Evolutionary conservation across 495 filamentous ascomycete species (phyloP).

Genomic region (Neurospora sp.): DNA sequence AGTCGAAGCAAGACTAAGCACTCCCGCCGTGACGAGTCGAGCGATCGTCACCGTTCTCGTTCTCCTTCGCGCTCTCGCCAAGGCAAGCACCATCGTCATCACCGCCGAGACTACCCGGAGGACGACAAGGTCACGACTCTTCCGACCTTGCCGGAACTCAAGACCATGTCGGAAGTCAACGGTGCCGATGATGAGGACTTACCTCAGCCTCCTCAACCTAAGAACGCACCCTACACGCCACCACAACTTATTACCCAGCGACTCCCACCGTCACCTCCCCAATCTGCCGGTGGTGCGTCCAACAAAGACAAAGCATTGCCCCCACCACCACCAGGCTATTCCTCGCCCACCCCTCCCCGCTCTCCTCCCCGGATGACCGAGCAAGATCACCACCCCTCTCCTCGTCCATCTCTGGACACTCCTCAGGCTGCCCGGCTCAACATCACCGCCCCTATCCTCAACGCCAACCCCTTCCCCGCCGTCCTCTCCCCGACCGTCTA

Average conservation of each 20-base stretch:
- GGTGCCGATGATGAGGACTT: constrained; percentile 31
- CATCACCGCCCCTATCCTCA: constrained; percentile 41
- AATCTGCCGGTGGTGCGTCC: neutral
- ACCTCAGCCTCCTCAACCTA: constrained; percentile 26
- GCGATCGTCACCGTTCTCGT: constrained; percentile 7
- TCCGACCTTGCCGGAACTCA: neutral
- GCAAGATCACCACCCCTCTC: neutral
- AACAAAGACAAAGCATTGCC: neutral
- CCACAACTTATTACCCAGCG: neutral
- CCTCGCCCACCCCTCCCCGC: neutral
- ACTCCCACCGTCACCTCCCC: neutral
- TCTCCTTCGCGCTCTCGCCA: constrained; percentile 12
- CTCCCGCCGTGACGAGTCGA: constrained; percentile 21
- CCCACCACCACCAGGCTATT: neutral
- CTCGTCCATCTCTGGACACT: neutral
- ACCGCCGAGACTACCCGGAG: constrained; percentile 23
- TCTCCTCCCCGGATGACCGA: constrained; percentile 4
- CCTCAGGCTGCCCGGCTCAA: constrained; percentile 1
- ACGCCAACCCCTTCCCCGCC: constrained; percentile 30
- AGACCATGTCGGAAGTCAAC: constrained; percentile 26
- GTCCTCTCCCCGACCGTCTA: constrained; percentile 37
- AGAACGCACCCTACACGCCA: neutral
- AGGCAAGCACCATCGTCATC: constrained; percentile 17
- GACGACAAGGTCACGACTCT: neutral
- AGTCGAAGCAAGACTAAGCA: constrained; percentile 24